Conservation (phyloP, 805 yeast genomes). For the Wickerhamiella azymoides region DNA sequence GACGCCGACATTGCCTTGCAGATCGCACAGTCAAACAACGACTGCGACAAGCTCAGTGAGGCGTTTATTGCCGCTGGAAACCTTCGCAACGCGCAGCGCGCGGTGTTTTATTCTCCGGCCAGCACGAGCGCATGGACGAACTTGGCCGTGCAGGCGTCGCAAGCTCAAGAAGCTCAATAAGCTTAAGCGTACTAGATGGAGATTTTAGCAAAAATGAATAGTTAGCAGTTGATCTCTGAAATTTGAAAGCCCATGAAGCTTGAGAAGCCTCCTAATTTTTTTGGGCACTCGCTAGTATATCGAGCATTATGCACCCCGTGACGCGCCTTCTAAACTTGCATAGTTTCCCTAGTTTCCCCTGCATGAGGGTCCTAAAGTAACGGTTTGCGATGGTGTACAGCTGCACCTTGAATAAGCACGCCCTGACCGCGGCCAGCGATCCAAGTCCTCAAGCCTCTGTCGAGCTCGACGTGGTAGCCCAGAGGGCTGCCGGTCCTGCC, state of each 20-base stretch:
- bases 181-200: no score
- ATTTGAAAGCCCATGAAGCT: no score
- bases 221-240: no score
- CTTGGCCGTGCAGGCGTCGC: neutral
- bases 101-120: conserved; percentile 51
- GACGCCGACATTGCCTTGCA: conserved; percentile 42
- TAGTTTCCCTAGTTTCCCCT: no score
- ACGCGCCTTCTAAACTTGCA: neutral
- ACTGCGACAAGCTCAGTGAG: conserved; percentile 38
- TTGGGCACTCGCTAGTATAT: neutral
- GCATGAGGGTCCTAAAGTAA: neutral
- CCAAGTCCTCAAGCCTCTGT: no score
- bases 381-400: neutral
- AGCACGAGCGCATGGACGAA: conserved; percentile 26
- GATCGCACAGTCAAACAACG: conserved; percentile 37
- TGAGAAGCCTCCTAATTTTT: no score
- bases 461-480: no score
- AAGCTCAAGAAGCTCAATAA: neutral
- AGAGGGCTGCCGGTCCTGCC: no score
- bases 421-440: no score
- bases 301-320: neutral
- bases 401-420: neutral
- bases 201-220: no score
- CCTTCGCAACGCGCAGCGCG: conserved; percentile 48
- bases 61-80: conserved; percentile 36